A percentile compares a stretch with the other conserved stretches of the same genome.
These are phyloP conservation scores for Xylariaceae sp. DNA, from an alignment of 2,329 filamentous ascomycete species.

Conservation along the genomic window DNA sequence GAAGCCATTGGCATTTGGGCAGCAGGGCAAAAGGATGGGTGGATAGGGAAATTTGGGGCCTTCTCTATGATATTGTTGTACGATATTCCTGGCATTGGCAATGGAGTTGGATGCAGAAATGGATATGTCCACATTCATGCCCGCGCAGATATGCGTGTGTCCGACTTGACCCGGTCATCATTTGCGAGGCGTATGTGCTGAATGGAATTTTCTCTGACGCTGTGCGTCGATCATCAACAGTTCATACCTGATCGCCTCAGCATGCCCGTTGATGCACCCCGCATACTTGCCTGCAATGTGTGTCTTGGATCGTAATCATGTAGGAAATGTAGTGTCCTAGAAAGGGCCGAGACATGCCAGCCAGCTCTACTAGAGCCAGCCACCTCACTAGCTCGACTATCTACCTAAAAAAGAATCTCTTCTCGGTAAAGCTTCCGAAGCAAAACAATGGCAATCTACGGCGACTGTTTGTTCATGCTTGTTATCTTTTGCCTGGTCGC, in stretches of 20 bases:
- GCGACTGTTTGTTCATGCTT: not conserved
- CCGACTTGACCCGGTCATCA: not conserved
- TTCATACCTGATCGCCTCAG: not conserved
- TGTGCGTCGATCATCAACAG: not conserved
- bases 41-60: no score
- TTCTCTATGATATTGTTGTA: not conserved
- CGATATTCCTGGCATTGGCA: constrained; percentile 4
- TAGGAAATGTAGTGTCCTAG: constrained; percentile 5
- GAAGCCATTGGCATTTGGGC: constrained; percentile 1
- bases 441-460: not conserved
- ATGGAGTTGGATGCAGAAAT: not conserved
- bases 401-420: not conserved
- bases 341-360: constrained; percentile 22
- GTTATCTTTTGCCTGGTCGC: not conserved
- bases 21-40: not conserved
- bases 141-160: not conserved
- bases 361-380: not conserved
- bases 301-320: constrained; percentile 15
- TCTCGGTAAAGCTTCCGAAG: not conserved
- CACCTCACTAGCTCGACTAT: not conserved
- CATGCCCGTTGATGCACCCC: constrained; percentile 6
- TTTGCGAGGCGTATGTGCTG: not conserved
- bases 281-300: constrained; percentile 9
- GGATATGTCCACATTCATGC: not conserved
- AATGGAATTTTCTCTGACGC: not conserved